Conservation (phyloP, 495 filamentous ascomycete species). For the Penicillium verhagenii region DNA sequence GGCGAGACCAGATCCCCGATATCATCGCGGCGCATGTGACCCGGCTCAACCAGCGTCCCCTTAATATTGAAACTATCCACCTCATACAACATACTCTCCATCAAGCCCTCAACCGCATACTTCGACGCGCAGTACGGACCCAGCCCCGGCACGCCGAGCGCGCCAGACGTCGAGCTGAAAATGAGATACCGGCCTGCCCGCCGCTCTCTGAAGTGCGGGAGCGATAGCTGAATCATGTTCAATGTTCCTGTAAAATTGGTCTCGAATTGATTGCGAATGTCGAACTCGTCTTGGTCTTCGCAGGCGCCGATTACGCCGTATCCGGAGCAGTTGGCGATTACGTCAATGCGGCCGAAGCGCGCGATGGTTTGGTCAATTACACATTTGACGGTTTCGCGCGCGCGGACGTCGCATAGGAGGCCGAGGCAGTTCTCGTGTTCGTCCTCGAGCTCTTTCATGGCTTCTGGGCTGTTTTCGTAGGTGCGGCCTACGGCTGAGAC, state of each 20-base stretch:
- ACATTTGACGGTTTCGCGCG: constrained; percentile 69
- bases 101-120: constrained; percentile 91
- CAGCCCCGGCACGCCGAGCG: constrained; percentile 84
- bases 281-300: constrained; percentile 94
- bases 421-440: constrained; percentile 65
- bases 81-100: constrained; percentile 95
- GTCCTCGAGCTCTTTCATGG: constrained; percentile 59
- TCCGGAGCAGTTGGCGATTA: constrained; percentile 87
- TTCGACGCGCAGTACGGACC: constrained; percentile 96
- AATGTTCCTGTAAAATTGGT: constrained; percentile 95
- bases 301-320: constrained; percentile 95
- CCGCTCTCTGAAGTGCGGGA: constrained; percentile 82
- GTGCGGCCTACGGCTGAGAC: constrained; percentile 84
- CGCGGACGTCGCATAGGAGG: constrained; percentile 84
- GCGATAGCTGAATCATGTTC: constrained; percentile 85
- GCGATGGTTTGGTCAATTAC: constrained; percentile 67
- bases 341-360: constrained; percentile 79
- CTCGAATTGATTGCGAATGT: constrained; percentile 93
- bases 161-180: constrained; percentile 87
- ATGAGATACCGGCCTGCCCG: constrained; percentile 81
- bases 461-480: constrained; percentile 72
- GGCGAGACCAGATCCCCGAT: constrained; percentile 35
- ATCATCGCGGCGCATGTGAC: constrained; percentile 79
- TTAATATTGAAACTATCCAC: constrained; percentile 89
- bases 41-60: constrained; percentile 88